Evolutionary conservation across 495 filamentous ascomycete species (phyloP).

Genomic region (Neurospora sp.): DNA sequence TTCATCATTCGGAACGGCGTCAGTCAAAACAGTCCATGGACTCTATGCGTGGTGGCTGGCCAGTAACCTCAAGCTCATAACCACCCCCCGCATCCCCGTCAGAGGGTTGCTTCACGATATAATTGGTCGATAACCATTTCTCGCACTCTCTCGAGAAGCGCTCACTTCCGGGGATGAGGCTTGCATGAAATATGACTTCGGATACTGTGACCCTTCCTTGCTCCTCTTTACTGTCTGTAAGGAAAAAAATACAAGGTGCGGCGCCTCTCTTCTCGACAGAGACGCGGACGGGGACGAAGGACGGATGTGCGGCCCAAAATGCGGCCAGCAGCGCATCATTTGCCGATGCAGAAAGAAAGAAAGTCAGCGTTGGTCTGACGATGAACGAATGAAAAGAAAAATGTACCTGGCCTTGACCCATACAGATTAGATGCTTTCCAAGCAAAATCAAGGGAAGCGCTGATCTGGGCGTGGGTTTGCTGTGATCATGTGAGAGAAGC

Average conservation of each 20-base stretch:
- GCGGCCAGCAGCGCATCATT: not conserved
- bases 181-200: not conserved
- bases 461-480: not conserved
- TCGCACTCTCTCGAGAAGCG: not conserved
- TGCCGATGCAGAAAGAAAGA: not conserved
- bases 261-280: not conserved
- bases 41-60: not conserved
- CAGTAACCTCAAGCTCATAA: not conserved
- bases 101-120: conserved; percentile 1
- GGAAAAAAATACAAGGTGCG: not conserved
- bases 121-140: conserved; percentile 5
- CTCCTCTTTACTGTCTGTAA: not conserved
- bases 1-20: not conserved
- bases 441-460: not conserved
- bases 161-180: not conserved
- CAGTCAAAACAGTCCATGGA: not conserved
- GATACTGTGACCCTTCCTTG: not conserved
- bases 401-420: not conserved
- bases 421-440: not conserved
- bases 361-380: not conserved
- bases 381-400: not conserved
- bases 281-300: not conserved
- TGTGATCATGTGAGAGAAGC: not conserved
- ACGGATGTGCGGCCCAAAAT: not conserved
- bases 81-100: not conserved